phyloP scores from a whole-genome alignment of 805 yeast species.

The Priceomyces melissophilus region DNA sequence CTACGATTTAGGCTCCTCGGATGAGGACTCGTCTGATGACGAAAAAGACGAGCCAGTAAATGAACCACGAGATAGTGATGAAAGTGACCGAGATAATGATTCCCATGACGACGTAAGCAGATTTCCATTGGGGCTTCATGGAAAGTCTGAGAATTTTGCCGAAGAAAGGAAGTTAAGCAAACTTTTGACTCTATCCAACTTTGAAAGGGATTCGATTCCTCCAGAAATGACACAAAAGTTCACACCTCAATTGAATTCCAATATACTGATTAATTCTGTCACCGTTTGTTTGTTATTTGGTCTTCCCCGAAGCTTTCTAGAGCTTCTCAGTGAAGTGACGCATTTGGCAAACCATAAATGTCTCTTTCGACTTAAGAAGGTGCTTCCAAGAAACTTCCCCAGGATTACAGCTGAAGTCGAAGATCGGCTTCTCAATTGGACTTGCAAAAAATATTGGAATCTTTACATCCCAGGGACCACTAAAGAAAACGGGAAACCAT shows the following conservation, averaged over 20 bases:
- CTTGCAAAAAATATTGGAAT: constrained; percentile 37
- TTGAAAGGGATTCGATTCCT: no score
- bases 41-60: constrained; percentile 12
- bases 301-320: constrained; percentile 44
- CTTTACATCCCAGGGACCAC: constrained; percentile 13
- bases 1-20: constrained; percentile 26
- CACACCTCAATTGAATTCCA: background rate
- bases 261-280: background rate
- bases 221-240: background rate
- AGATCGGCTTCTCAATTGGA: constrained; percentile 48
- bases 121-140: background rate
- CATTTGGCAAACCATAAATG: constrained; percentile 51
- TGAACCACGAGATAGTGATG: constrained; percentile 5
- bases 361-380: constrained; percentile 35
- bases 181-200: background rate
- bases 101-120: constrained; percentile 7
- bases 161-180: background rate
- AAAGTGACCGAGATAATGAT: constrained; percentile 11
- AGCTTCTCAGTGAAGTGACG: constrained; percentile 44
- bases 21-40: constrained; percentile 8
- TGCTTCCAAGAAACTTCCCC: constrained; percentile 54
- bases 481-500: constrained; percentile 1
- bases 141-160: background rate
- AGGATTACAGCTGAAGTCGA: constrained; percentile 53
- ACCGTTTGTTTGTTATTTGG: constrained; percentile 36